Evolutionary conservation across 305 asterid species (phyloP).

Genomic region (Fraxinus sp.): DNA sequence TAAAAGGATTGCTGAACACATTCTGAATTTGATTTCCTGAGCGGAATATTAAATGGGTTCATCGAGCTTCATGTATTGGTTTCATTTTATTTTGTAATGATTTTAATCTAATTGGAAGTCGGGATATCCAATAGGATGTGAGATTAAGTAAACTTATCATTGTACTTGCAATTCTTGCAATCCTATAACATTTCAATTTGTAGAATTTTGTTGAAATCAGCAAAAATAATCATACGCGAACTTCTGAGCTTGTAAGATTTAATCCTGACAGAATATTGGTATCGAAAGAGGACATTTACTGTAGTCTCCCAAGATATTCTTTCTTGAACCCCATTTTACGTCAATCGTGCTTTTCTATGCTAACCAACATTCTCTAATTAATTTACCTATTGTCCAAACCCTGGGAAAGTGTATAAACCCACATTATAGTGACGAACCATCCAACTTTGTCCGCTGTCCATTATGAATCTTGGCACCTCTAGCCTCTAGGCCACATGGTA

Average conservation of each 20-base stretch:
- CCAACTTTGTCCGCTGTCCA: background rate
- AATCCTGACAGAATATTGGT: background rate
- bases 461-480: background rate
- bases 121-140: background rate
- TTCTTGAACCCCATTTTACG: background rate
- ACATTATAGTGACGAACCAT: background rate
- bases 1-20: background rate
- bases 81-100: background rate
- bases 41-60: background rate
- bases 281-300: background rate
- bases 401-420: background rate
- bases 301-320: background rate
- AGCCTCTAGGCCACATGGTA: background rate
- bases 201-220: background rate
- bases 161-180: background rate
- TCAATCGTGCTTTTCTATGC: background rate
- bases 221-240: background rate
- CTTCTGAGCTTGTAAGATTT: conserved; percentile 5
- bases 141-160: background rate
- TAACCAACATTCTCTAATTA: background rate
- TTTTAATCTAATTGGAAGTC: background rate
- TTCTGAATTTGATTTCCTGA: background rate
- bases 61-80: background rate
- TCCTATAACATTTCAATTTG: background rate
- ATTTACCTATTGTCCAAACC: conserved; percentile 2